Evolutionary conservation across 306 rosid genomes (phyloP).

Genomic region (Cucurbita ficifolia): DNA sequence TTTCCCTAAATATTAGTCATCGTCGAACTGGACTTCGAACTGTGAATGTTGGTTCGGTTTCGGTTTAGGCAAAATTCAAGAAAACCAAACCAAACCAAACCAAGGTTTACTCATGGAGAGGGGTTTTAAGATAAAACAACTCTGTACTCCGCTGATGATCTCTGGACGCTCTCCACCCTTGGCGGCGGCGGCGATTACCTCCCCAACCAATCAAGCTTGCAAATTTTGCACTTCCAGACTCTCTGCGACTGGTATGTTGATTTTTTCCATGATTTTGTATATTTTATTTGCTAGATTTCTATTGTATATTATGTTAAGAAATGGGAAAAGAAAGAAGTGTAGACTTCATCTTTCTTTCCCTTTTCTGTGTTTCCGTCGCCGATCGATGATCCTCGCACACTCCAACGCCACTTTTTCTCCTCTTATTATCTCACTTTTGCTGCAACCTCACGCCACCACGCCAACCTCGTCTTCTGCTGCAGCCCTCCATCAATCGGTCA

Average conservation of each 20-base stretch:
- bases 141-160: neutral
- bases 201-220: neutral
- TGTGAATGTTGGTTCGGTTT: neutral
- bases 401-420: neutral
- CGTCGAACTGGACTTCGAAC: neutral
- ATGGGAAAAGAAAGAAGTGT: neutral
- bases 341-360: neutral
- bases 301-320: too few species aligned
- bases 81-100: neutral
- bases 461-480: neutral
- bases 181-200: neutral
- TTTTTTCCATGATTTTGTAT: neutral
- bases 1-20: too few species aligned
- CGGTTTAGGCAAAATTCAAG: neutral
- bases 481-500: neutral
- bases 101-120: neutral
- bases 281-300: neutral
- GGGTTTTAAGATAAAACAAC: neutral
- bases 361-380: too few species aligned
- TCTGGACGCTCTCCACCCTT: neutral
- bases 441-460: neutral
- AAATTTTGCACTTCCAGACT: neutral
- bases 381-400: neutral
- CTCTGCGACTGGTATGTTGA: neutral
- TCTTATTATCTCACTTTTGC: neutral